A percentile compares a stretch with the other conserved stretches of the same genome.
Evolutionary conservation across 1,284 basidiomycete species (phyloP).

Genomic region (Albatrellus sp.): DNA sequence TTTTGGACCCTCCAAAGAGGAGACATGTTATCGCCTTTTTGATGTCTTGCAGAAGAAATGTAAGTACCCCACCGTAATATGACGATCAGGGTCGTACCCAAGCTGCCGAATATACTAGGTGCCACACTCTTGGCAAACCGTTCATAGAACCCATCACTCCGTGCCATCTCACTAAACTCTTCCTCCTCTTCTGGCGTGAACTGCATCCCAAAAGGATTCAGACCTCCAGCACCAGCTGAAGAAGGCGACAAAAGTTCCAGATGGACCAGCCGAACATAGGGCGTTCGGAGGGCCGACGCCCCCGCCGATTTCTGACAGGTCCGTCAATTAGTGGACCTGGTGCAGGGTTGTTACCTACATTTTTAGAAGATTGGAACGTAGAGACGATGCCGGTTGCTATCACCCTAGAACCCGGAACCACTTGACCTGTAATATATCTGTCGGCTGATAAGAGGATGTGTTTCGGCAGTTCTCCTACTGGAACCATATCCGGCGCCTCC

Average conservation of each 20-base stretch:
- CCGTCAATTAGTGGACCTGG: not conserved
- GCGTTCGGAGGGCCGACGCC: slow-evolving; percentile 80
- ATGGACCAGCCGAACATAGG: slow-evolving; percentile 90
- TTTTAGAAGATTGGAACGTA: slow-evolving; percentile 82
- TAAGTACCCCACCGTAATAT: slow-evolving; percentile 2
- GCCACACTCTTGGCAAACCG: slow-evolving; percentile 90
- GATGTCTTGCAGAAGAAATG: slow-evolving; percentile 55
- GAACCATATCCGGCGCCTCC: slow-evolving; percentile 99
- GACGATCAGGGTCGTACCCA: slow-evolving; percentile 40
- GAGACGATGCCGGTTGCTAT: slow-evolving; percentile 96
- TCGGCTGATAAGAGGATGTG: slow-evolving; percentile 94
- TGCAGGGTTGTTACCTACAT: slow-evolving; percentile 26
- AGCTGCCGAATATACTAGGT: slow-evolving; percentile 93
- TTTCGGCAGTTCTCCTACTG: slow-evolving; percentile 93
- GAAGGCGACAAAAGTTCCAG: slow-evolving; percentile 78
- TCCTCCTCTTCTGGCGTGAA: slow-evolving; percentile 97
- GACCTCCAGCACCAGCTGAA: slow-evolving; percentile 49
- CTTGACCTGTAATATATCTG: slow-evolving; percentile 79
- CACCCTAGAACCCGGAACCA: slow-evolving; percentile 90
- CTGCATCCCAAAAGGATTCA: slow-evolving; percentile 71
- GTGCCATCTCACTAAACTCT: slow-evolving; percentile 83
- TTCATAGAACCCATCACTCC: slow-evolving; percentile 88
- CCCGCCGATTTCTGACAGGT: slow-evolving; percentile 54
- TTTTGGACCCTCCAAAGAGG: slow-evolving; percentile 96
- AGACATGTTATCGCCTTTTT: slow-evolving; percentile 96